Evolutionary conservation across 2,329 filamentous ascomycete species (phyloP).

Genomic region (Calonectria multiphialidica): DNA sequence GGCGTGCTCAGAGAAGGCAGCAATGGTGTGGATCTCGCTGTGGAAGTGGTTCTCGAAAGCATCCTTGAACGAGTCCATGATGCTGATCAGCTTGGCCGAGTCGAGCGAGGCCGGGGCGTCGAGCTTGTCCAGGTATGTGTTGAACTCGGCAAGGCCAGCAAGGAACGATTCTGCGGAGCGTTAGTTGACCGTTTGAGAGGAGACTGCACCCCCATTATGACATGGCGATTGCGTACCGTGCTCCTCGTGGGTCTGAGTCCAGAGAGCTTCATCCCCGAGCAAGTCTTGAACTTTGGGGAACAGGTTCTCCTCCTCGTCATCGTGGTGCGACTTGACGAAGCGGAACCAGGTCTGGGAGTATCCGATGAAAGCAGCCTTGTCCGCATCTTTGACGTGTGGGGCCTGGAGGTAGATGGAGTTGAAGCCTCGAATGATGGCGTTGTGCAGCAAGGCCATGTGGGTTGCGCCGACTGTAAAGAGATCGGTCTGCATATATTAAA

Average conservation of each 20-base stretch:
- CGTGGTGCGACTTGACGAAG: slow-evolving; percentile 71
- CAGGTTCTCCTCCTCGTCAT: slow-evolving; percentile 69
- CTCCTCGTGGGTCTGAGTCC: slow-evolving; percentile 65
- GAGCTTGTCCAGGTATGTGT: slow-evolving; percentile 62
- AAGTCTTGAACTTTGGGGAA: slow-evolving; percentile 67
- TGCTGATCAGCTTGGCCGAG: slow-evolving; percentile 56
- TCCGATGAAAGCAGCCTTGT: slow-evolving; percentile 68
- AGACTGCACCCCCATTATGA: neutral
- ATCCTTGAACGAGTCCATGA: slow-evolving; percentile 64
- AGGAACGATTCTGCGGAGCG: slow-evolving; percentile 58
- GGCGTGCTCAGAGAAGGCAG: slow-evolving; percentile 61
- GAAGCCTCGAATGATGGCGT: slow-evolving; percentile 72
- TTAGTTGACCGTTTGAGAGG: neutral
- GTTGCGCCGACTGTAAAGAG: slow-evolving; percentile 70
- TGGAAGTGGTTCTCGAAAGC: slow-evolving; percentile 68
- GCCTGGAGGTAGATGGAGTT: slow-evolving; percentile 74
- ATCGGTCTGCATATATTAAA: slow-evolving; percentile 57
- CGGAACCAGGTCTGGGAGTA: slow-evolving; percentile 70
- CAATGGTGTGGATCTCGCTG: slow-evolving; percentile 66
- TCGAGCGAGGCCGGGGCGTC: slow-evolving; percentile 57
- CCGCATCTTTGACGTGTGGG: slow-evolving; percentile 60
- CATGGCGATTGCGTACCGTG: slow-evolving; percentile 56
- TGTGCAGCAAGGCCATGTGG: slow-evolving; percentile 73
- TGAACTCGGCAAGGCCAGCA: slow-evolving; percentile 62
- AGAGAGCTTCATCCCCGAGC: slow-evolving; percentile 63